phyloP scores from a whole-genome alignment of 306 rosid genomes.

The Pyrus pyrifolia region DNA sequence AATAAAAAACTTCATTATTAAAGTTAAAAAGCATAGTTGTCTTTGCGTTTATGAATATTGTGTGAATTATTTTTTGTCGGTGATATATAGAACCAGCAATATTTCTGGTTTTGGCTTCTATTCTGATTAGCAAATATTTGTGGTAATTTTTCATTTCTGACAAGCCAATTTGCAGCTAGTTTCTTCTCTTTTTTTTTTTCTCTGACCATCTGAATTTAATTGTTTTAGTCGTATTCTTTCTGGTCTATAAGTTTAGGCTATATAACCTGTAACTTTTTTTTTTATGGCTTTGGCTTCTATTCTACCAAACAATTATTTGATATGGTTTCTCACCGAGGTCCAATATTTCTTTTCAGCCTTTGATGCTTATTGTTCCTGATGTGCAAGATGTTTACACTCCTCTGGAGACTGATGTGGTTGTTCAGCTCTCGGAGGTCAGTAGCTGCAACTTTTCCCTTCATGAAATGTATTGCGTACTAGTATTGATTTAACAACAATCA shows the following conservation, averaged over 20 bases:
- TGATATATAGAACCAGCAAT: background rate
- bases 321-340: constrained; percentile 13
- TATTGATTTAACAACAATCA: constrained; percentile 7
- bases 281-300: background rate
- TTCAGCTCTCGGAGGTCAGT: constrained; percentile 85
- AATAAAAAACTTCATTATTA: background rate
- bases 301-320: background rate
- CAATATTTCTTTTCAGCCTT: constrained; percentile 47
- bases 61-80: background rate
- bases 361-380: constrained; percentile 98
- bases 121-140: too few species aligned
- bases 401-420: constrained; percentile 80
- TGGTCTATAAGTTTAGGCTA: background rate
- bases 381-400: constrained; percentile 99
- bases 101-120: too few species aligned
- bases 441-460: background rate
- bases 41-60: background rate
- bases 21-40: background rate
- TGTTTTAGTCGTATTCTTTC: background rate
- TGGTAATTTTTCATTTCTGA: too few species aligned
- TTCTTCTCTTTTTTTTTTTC: too few species aligned
- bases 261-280: background rate
- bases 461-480: constrained; percentile 1
- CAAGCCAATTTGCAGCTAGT: background rate
- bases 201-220: background rate